These are phyloP conservation scores for Artemisia annua DNA, from an alignment of 129 eudicot genomes.

Conservation along the genomic window DNA sequence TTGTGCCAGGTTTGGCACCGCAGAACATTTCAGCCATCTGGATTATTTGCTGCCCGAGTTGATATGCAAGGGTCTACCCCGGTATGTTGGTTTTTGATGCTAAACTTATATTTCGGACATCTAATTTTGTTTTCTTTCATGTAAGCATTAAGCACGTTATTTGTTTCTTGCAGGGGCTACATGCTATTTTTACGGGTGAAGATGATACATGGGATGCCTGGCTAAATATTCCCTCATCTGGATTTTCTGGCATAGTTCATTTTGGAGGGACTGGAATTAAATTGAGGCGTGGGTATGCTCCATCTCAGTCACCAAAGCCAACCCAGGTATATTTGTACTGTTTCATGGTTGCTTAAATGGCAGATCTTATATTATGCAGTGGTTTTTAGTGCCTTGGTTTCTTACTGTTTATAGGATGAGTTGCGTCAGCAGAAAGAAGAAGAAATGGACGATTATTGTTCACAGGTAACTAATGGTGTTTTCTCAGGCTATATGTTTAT, in stretches of 20 bases:
- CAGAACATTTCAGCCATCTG: conserved; percentile 94
- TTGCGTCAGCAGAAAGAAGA: conserved; percentile 90
- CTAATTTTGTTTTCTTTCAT: conserved; percentile 2
- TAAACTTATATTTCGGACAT: not conserved
- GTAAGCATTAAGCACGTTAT: not conserved
- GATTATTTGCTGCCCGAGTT: conserved; percentile 98
- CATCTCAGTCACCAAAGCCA: conserved; percentile 80
- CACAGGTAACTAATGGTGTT: conserved; percentile 54
- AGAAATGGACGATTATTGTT: conserved; percentile 97
- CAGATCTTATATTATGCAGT: not conserved
- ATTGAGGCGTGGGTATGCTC: conserved; percentile 95
- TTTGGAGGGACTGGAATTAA: conserved; percentile 67
- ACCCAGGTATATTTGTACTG: conserved; percentile 58
- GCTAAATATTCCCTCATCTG: conserved; percentile 71
- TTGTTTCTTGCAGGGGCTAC: conserved; percentile 65
- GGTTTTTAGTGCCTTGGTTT: too few species aligned
- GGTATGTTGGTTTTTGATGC: conserved; percentile 44
- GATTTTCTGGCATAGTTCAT: conserved; percentile 59
- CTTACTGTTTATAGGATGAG: conserved; percentile 64
- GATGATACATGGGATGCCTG: conserved; percentile 99
- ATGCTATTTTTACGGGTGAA: conserved; percentile 97
- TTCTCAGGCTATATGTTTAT: not conserved
- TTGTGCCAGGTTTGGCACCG: conserved; percentile 92
- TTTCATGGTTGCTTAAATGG: conserved; percentile 13
- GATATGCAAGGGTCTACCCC: conserved; percentile 94